Percentiles rank a stretch among this genome's conserved stretches.
phyloP scores from a whole-genome alignment of 1,139 yeast species.

The Wickerhamomyces sp. region DNA sequence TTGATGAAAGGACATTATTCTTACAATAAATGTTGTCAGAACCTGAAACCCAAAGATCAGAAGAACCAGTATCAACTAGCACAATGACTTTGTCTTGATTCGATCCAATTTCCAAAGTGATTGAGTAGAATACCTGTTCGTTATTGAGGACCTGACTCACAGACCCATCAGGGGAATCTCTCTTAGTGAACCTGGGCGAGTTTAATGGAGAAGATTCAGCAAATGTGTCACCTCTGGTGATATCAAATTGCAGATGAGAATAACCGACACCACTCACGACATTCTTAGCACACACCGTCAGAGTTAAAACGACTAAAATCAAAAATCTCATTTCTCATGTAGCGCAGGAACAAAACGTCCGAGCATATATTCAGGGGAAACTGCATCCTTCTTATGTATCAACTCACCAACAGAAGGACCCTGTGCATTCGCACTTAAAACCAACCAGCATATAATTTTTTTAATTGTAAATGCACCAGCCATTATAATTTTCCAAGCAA shows the following conservation, averaged over 20 bases:
- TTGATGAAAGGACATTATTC: not conserved
- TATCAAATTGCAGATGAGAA: constrained; percentile 15
- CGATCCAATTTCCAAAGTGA: constrained; percentile 48
- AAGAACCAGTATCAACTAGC: constrained; percentile 67
- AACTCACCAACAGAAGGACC: too few species aligned
- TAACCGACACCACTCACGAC: constrained; percentile 2
- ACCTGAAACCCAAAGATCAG: constrained; percentile 60
- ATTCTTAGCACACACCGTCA: not conserved
- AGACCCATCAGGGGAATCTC: constrained; percentile 33
- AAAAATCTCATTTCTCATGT: too few species aligned
- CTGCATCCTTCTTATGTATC: too few species aligned
- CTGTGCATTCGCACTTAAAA: too few species aligned
- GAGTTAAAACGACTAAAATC: too few species aligned
- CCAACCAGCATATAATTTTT: too few species aligned
- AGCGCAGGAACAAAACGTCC: too few species aligned
- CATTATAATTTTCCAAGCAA: too few species aligned
- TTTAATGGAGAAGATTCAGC: constrained; percentile 18
- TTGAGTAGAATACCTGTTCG: constrained; percentile 45
- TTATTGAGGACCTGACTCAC: constrained; percentile 39
- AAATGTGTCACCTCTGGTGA: constrained; percentile 26
- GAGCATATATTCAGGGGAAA: too few species aligned
- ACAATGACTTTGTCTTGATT: constrained; percentile 47
- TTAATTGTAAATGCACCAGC: too few species aligned
- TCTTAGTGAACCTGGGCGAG: constrained; percentile 27
- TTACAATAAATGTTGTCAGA: constrained; percentile 22